Evolutionary conservation across 495 filamentous ascomycete species (phyloP).

Genomic region (Daldinia loculata): DNA sequence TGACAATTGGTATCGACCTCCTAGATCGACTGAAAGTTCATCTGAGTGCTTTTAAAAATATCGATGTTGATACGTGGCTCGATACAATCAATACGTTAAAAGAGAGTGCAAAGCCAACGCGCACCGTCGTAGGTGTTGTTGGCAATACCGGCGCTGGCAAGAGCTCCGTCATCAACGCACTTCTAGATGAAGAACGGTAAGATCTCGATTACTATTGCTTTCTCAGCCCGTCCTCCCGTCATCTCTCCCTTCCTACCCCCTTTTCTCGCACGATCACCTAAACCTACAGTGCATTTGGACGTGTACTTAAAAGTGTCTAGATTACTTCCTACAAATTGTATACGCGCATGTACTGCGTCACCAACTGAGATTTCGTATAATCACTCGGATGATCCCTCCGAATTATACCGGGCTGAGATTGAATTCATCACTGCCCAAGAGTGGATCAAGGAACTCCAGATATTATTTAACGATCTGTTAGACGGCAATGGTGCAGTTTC

Average conservation of each 20-base stretch:
- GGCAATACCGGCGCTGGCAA: conserved; percentile 69
- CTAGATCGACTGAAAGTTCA: conserved; percentile 40
- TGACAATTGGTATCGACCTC: conserved; percentile 35
- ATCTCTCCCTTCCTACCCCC: neutral
- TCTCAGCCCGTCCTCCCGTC: neutral
- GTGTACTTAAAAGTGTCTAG: conserved; percentile 19
- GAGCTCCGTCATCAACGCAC: conserved; percentile 67
- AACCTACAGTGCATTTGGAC: neutral
- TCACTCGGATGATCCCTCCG: conserved; percentile 49
- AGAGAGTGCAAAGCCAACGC: conserved; percentile 38
- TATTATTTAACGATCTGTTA: conserved; percentile 63
- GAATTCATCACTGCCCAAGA: conserved; percentile 66
- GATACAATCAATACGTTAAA: conserved; percentile 51
- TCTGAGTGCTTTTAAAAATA: neutral
- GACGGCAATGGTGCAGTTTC: conserved; percentile 55
- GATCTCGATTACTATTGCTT: neutral
- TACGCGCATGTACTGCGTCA: conserved; percentile 70
- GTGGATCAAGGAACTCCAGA: conserved; percentile 65
- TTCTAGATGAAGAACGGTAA: conserved; percentile 63
- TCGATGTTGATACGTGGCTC: conserved; percentile 50
- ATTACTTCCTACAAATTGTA: conserved; percentile 51
- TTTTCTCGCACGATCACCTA: neutral
- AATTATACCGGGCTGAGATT: conserved; percentile 67
- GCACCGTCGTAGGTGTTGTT: conserved; percentile 64
- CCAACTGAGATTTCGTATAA: conserved; percentile 74